Evolutionary conservation across 345 rosid species (phyloP).

Genomic region (Acer campestre): DNA sequence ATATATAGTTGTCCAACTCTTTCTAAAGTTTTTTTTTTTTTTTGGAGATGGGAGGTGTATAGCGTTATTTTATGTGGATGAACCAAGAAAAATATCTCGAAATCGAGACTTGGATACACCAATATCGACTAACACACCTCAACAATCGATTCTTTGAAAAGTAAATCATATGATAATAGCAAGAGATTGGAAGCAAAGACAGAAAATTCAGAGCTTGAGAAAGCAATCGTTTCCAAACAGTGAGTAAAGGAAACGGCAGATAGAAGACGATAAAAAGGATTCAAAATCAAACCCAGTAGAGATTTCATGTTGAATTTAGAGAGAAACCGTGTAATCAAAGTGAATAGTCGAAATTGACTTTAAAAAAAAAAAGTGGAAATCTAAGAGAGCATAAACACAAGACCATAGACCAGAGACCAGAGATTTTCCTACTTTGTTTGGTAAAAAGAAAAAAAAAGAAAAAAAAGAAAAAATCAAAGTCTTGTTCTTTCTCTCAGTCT

Average conservation of each 20-base stretch:
- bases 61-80: conserved; percentile 56
- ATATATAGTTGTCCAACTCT: conserved; percentile 19
- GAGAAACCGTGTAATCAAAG: conserved; percentile 11
- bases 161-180: conserved; percentile 24
- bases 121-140: neutral
- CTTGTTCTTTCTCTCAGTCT: conserved; percentile 9
- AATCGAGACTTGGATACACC: conserved; percentile 13
- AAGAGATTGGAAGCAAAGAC: conserved; percentile 12
- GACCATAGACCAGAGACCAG: neutral
- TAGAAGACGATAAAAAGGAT: neutral
- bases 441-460: neutral
- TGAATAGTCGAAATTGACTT: conserved; percentile 6
- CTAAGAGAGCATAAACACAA: neutral
- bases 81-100: conserved; percentile 24
- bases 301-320: neutral
- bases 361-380: conserved; percentile 1
- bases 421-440: neutral
- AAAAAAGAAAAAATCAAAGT: neutral
- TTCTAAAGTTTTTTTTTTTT: neutral
- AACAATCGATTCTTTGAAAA: conserved; percentile 25
- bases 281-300: neutral
- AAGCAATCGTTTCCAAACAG: neutral
- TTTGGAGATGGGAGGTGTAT: neutral
- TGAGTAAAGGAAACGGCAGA: conserved; percentile 5
- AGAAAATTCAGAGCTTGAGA: neutral